These are phyloP conservation scores for Leccinum subtestaceum DNA, from an alignment of 768 basidiomycete genomes.

Conservation along the genomic window DNA sequence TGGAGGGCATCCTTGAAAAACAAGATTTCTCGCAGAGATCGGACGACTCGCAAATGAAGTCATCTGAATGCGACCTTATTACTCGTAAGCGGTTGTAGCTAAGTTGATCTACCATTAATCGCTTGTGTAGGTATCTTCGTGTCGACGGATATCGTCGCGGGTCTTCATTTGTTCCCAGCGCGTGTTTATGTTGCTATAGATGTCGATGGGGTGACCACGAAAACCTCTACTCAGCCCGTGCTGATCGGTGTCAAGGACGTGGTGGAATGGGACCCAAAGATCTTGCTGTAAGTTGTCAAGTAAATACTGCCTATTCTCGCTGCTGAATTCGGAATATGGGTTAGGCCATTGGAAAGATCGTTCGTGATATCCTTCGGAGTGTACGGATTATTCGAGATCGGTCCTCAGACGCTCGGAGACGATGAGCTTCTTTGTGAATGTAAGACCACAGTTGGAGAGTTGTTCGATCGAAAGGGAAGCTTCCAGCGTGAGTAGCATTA, in stretches of 20 bases:
- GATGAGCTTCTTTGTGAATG: neutral
- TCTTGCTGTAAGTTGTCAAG: neutral
- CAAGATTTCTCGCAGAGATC: neutral
- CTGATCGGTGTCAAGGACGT: neutral
- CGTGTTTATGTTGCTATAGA: neutral
- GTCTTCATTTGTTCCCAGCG: neutral
- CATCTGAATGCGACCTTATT: neutral
- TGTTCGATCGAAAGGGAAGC: neutral
- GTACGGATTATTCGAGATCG: neutral
- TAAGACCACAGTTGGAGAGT: neutral
- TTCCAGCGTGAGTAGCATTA: neutral
- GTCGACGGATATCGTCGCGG: neutral
- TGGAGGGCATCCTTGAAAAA: neutral
- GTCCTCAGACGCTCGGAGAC: neutral
- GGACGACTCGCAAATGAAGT: neutral
- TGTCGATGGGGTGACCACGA: neutral
- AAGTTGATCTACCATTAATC: neutral
- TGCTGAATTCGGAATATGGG: neutral
- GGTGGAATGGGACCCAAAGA: neutral
- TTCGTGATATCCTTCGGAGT: neutral
- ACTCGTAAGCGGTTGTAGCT: neutral
- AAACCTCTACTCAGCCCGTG: neutral
- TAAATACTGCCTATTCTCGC: neutral
- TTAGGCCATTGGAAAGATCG: neutral
- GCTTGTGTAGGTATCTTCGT: neutral